Base-by-base conservation (phyloP, 345 rosid species). In the Theobroma cacao region DNA sequence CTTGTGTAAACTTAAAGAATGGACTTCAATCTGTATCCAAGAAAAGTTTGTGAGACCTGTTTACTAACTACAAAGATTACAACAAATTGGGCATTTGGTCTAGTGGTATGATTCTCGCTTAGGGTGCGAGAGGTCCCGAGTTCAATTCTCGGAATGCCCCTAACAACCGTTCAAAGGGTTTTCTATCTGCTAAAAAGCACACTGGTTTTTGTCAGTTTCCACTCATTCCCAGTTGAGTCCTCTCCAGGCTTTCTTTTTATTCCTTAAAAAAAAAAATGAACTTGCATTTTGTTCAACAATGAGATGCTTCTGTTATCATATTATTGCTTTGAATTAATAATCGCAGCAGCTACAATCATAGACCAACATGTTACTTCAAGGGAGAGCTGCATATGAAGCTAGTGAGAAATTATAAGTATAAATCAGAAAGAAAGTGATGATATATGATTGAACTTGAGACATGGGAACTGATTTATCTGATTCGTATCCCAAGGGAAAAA, bases 41-140 rank as follows among this genome's bases (percentile, higher is more conserved):
- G 13, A 4, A 22, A 55, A 38, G 40, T 38, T 2, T 38, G 40
- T 38, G 6, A 38, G 40, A n/a, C n/a, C n/a, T n/a, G n/a, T n/a
- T n/a, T n/a, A n/a, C n/a, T n/a, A n/a, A n/a, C n/a, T n/a, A n/a
- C n/a, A n/a, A n/a, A n/a, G n/a, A n/a, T n/a, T n/a, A n/a, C n/a
- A n/a, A n/a, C n/a, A n/a, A n/a, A n/a, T n/a, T n/a, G 93, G 93
- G 93, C 93, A 84, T 87, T 93, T 91, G 96, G 94, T 90, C 91
- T 89, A 90, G 93, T 90, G 95, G 91, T 83, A 90, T 89, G 91
- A 90, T 92, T 90, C 94, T 91, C 92, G 96, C 92, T 93, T 93
- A 86, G 90, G 92, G 92, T 90, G 89, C 90, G 86, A 92, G 91
- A 90, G 90, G 92, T 87, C 91, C 89, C 88, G 91, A 90, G 92